Base-by-base conservation (phyloP, 139 green algal species). In the Chlorella sp. region DNA sequence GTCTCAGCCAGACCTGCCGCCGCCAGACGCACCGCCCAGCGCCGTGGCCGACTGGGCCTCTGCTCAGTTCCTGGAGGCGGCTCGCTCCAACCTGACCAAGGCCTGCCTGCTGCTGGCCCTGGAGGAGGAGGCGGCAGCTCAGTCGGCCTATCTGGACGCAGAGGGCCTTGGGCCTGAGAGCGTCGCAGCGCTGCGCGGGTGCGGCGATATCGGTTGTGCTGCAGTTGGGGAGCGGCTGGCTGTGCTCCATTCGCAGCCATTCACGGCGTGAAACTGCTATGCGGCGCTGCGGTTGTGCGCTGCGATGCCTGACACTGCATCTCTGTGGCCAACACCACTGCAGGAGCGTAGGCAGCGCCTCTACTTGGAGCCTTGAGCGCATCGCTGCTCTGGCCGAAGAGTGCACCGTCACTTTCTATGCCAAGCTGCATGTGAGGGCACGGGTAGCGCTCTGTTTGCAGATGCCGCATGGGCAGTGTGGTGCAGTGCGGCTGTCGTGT, bases 361-460 rank as follows among this genome's bases (percentile, higher is more conserved):
- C 38, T n/a, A 83, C 78, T 23, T 83, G 78, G 78, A 75, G 63
- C 63, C n/a, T 83, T 16, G 63, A 83, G 39, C 62, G 78, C 28
- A 44, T 83, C 7, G 12, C 30, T 3, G 28, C 25, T 13, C 41
- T 83, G 39, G 63, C 78, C 0, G 63, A 74, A 11, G 78, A 83
- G 62, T 65, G n/a, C 12, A 32, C 63, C 13, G 15, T 18, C 28
- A 44, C 41, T 9, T 75, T 83, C 15, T 74, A 83, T 28, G 25
- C 39, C 34, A 39, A 38, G 4, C 62, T 72, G 60, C 51, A 60
- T 21, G 51, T 60, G 13, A 60, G 51, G 3, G 44, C 7, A 51
- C n/a, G 44, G 44, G 44, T 51, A 9, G 44, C 9, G 44, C 44
- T 16, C 9, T 6, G 6, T 51, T 51, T 51, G 44, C 9, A 6